A percentile compares a stretch with the other conserved stretches of the same genome.
These are phyloP conservation scores for Boletus sp. DNA, from an alignment of 768 basidiomycete genomes.

Conservation along the genomic window DNA sequence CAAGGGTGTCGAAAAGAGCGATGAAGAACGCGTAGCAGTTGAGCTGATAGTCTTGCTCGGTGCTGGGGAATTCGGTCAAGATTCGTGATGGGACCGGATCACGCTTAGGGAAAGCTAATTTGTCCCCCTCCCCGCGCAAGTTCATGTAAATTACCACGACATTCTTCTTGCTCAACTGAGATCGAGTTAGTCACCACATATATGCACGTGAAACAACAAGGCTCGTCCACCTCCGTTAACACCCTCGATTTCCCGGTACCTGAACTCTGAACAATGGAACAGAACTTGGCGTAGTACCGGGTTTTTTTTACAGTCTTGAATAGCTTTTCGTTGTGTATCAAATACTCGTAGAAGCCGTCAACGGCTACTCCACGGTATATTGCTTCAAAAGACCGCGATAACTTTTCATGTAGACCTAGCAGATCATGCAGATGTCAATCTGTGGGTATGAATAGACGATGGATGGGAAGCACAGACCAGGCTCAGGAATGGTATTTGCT, in stretches of 20 bases:
- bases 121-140: no score
- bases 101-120: constrained; percentile 9
- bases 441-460: no score
- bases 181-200: no score
- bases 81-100: constrained; percentile 15
- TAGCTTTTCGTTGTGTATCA: constrained; percentile 7
- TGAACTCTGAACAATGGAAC: constrained; percentile 14
- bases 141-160: no score
- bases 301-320: not conserved
- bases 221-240: constrained; percentile 3
- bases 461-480: not conserved
- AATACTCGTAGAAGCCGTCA: constrained; percentile 20
- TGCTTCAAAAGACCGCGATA: not conserved
- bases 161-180: no score
- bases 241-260: constrained; percentile 14
- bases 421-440: not conserved
- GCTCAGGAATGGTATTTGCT: no score
- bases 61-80: constrained; percentile 1
- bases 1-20: constrained; percentile 9
- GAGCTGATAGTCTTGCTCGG: not conserved
- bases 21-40: constrained; percentile 13
- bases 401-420: not conserved
- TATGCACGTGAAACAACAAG: no score
- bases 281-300: constrained; percentile 6
- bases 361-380: constrained; percentile 1